phyloP scores from a whole-genome alignment of 2,329 filamentous ascomycete species.

The Pezicula carpinea region DNA sequence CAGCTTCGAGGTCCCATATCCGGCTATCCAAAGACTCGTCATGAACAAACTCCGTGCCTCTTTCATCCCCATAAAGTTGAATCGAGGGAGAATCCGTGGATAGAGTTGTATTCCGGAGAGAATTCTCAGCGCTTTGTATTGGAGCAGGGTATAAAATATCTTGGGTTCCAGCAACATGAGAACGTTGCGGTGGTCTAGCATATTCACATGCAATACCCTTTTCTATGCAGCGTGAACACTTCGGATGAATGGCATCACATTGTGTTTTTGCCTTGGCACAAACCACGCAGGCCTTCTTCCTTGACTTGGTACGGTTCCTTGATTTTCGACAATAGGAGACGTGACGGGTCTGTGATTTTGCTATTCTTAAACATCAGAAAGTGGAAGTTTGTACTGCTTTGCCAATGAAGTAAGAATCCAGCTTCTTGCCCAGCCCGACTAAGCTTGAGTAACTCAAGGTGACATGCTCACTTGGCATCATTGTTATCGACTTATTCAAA shows the following conservation, averaged over 20 bases:
- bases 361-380: slow-evolving; percentile 3
- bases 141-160: neutral
- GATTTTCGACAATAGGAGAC: slow-evolving; percentile 13
- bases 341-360: slow-evolving; percentile 14
- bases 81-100: no score
- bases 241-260: slow-evolving; percentile 11
- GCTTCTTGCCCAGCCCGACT: no score
- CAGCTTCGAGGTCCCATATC: no score
- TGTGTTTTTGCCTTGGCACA: slow-evolving; percentile 16
- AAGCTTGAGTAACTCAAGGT: neutral
- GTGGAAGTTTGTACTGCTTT: neutral
- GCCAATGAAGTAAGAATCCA: neutral
- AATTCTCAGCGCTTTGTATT: neutral
- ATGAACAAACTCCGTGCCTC: no score
- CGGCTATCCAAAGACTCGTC: no score
- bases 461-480: no score
- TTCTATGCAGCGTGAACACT: slow-evolving; percentile 12
- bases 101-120: neutral
- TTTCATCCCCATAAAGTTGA: no score
- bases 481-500: no score
- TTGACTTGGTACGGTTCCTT: slow-evolving; percentile 5
- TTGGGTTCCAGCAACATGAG: neutral
- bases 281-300: slow-evolving; percentile 13
- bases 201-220: slow-evolving; percentile 11
- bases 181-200: neutral